Conservation (phyloP, 441 rosid species). For the Omphalea diandra region DNA sequence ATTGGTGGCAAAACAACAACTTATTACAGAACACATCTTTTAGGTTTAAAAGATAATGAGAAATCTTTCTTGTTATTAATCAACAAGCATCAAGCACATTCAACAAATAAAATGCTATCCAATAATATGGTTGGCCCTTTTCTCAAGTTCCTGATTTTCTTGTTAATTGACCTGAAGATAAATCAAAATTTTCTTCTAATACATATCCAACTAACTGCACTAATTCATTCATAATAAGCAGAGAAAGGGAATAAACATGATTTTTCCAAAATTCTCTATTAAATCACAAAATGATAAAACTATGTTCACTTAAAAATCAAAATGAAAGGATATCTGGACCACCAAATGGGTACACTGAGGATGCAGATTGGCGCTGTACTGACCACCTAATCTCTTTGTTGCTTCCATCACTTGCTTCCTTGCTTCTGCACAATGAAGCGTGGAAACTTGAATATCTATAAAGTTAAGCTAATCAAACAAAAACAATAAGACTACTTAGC, state of each 20-base stretch:
- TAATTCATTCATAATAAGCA: neutral
- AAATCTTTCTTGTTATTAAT: neutral
- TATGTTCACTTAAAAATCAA: neutral
- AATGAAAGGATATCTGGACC: slow-evolving; percentile 92
- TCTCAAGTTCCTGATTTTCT: neutral
- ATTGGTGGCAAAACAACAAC: neutral
- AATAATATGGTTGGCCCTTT: neutral
- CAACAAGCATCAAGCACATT: neutral
- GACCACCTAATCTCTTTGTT: slow-evolving; percentile 88
- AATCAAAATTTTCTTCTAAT: neutral
- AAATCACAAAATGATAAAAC: slow-evolving; percentile 6
- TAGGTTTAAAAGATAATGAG: neutral
- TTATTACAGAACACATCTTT: neutral
- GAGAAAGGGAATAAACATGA: slow-evolving; percentile 1
- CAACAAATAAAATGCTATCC: neutral
- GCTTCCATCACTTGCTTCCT: slow-evolving; percentile 96
- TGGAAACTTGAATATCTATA: slow-evolving; percentile 13
- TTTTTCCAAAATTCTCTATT: neutral
- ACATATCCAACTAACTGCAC: neutral
- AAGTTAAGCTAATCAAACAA: slow-evolving; percentile 4
- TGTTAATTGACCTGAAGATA: slow-evolving; percentile 6
- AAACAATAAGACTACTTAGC: neutral
- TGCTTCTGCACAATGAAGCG: slow-evolving; percentile 63
- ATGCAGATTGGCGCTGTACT: slow-evolving; percentile 81
- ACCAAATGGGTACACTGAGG: slow-evolving; percentile 93